Evolutionary conservation across 2,329 filamentous ascomycete species (phyloP).

Genomic region (Colletotrichum tabaci): DNA sequence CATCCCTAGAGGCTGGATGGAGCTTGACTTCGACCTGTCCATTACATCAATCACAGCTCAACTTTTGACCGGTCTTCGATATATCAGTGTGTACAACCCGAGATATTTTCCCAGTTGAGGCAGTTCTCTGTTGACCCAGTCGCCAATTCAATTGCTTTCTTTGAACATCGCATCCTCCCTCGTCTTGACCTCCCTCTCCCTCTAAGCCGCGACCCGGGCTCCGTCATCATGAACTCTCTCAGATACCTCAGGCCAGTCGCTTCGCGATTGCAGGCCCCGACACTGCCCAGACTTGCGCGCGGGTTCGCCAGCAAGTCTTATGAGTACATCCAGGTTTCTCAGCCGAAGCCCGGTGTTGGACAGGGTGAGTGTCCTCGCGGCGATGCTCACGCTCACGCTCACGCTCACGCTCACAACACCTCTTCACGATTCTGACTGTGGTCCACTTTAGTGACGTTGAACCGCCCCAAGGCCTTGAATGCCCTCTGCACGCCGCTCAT

Average conservation of each 20-base stretch:
- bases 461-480: slow-evolving; percentile 96
- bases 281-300: slow-evolving; percentile 69
- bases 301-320: slow-evolving; percentile 72
- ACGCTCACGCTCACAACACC: slow-evolving; percentile 19
- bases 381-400: slow-evolving; percentile 29
- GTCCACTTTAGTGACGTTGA: slow-evolving; percentile 80
- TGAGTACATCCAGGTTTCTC: slow-evolving; percentile 86
- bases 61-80: background rate
- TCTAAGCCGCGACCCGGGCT: slow-evolving; percentile 9
- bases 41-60: slow-evolving; percentile 20
- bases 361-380: slow-evolving; percentile 73
- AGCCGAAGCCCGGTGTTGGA: slow-evolving; percentile 89
- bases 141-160: slow-evolving; percentile 4
- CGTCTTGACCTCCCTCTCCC: background rate
- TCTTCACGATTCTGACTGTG: slow-evolving; percentile 24
- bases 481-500: slow-evolving; percentile 94
- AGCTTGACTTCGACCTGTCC: slow-evolving; percentile 31
- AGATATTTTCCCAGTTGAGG: slow-evolving; percentile 24
- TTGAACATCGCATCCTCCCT: background rate
- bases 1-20: slow-evolving; percentile 24
- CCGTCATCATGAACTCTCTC: slow-evolving; percentile 64
- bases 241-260: slow-evolving; percentile 73
- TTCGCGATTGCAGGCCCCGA: slow-evolving; percentile 71
- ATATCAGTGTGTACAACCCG: background rate
- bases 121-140: background rate